Evolutionary conservation across 2,329 filamentous ascomycete species (phyloP), one percentile per base, ranked within the genome.

Genomic region (Gnomoniopsis sp.): DNA sequence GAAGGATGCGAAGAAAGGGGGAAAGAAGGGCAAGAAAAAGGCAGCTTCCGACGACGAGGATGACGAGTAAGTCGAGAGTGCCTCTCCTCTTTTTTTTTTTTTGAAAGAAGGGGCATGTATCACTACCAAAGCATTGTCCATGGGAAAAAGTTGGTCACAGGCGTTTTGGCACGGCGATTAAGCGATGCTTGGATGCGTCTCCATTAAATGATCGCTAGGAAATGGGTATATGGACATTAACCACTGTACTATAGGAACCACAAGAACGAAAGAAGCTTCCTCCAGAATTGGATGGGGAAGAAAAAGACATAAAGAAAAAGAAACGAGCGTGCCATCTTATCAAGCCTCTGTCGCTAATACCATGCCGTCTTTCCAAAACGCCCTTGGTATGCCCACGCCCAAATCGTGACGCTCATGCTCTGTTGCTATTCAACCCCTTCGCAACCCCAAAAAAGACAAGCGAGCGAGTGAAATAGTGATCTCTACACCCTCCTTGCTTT

Each of bases 1-100:
- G 63, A 87, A 88, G 68, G 82, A 81, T 58, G 77, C 77, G 26
- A 83, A 77, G 67, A 72, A 72, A 64, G 67, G 60, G 49, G 68
- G 54, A 14, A 69, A 71, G 63, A 78, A 74, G 69, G 69, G 68
- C n/a, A 63, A 60, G 21, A 71, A 71, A 63, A 73, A 71, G 65
- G 59, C 57, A 21, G 62, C 53, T 23, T 66, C 69, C 43, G 71
- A 73, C 30, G 69, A 72, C 11, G 72, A 72, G 62, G 63, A 66
- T 41, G 73, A 68, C 59, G 70, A 72, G 60, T 62, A 56, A 62
- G 60, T 62, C n/a, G 33, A 22, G 3, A 15, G 3, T 6, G 38
- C 14, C 3, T 41, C 12, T 41, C 14, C 38, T 6, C 38, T 21
- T 50, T 36, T 26, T 51, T 49, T 23, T 14, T 34, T 41, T 30